Evolutionary conservation across 345 rosid species (phyloP), one percentile per base, ranked within the genome.

Genomic region (Leavenworthia alabamica): DNA sequence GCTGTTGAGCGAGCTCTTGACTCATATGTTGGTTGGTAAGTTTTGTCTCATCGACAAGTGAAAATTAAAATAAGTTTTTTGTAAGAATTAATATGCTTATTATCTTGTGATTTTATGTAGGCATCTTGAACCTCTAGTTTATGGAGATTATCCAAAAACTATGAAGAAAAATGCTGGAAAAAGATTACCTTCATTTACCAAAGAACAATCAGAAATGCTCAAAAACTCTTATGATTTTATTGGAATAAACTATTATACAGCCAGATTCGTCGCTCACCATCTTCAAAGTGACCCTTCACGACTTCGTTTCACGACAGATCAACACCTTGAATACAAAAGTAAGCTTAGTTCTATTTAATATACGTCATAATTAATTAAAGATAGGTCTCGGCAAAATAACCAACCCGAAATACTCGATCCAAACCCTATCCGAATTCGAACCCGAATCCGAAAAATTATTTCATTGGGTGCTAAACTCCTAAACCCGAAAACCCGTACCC

Each of bases 221-320:
- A 74, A 44, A 60, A 66, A 69, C 10, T 81, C 83, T 2, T 66
- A 36, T 66, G 86, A 81, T 69, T 81, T 71, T 52, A 16, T 79
- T 17, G 81, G 79, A 27, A 16, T 81, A 7, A 79, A 81, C 51
- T 81, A 81, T 55, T 81, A 79, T 20, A 68, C 59, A 7, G 75
- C 75, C 4, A 56, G 51, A 36, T 79, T 58, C 5, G 79, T 56
- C 0, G 49, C 56, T 6, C 40, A 56, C 23, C 56, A 62, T 8
- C 9, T 69, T n/a, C 17, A 45, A 2, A 20, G 26, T 19, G 45
- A 68, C 35, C 36, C 57, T 32, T 16, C 53, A n/a, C 45, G 78
- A 27, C 43, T 52, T n/a, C 65, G 74, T 12, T 81, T 70, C 54
- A 3, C 57, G 0, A 17, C 80, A 0, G 85, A 81, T 59, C 74